Base-by-base conservation (phyloP, 768 basidiomycete species). In the Mycena latifolia region DNA sequence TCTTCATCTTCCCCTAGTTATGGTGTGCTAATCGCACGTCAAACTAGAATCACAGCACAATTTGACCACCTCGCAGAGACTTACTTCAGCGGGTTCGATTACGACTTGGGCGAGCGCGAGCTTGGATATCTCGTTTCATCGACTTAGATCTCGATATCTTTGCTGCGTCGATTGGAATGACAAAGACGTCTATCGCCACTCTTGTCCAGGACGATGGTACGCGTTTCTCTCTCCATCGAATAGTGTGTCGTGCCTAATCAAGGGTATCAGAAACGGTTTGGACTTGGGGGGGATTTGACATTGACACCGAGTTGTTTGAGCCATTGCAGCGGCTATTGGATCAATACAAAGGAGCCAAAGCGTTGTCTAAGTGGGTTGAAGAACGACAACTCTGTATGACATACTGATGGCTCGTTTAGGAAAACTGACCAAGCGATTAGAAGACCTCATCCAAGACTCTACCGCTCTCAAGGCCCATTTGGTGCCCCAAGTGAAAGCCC, bases 111-210 rank as follows among this genome's bases (percentile, higher is more conserved):
- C 14, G 97, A 99, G 78, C 87, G 92, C 25, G 95, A 98, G 77
- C 82, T 97, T 31, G 94, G 93, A 2, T 91, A 93, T 73, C 88
- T 92, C 1, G 79, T 89, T 27, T 87, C 91, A 14, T 97, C 69
- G 97, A 99, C 73, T 86, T 89, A 69, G 98, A 99, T 77, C 83
- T 99, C 10, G 97, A 99, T 75, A 92, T 93, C 77, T 96, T 98
- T 77, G 88, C 94, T 22, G 96, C 95, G 11, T 94, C 96, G 2
- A 88, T 98, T 50, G 94, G 94, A 2, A 86, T 97, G 65, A 89
- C 93, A 43, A 94, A 95, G 82, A 96, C 96, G 6, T 90, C 92
- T 4, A 87, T 98, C 17, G 80, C 87, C n/a, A 80, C 82, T 0
- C 82, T 94, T 29, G 73, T 93, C 33, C 85, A 88, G 65, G 97